Evolutionary conservation across 768 basidiomycete species (phyloP).

Genomic region (Kwoniella dendrophila): DNA sequence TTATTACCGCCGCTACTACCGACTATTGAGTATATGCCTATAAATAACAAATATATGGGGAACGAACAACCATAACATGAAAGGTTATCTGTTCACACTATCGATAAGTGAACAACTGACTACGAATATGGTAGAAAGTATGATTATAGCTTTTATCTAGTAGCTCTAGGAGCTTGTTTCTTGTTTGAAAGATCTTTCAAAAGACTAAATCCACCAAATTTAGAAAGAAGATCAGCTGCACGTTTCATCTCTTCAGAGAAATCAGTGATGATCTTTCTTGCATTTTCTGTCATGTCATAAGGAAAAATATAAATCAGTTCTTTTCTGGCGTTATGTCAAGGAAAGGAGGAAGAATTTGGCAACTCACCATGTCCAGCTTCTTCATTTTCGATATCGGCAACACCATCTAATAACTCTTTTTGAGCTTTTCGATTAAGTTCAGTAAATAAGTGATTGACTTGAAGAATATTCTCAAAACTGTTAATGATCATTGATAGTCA

Average conservation of each 20-base stretch:
- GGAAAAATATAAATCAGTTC: not conserved
- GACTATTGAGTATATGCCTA: too few relatives aligned
- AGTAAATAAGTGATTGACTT: conserved; percentile 28
- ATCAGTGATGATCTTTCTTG: conserved; percentile 27
- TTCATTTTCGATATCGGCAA: conserved; percentile 30
- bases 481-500: too few relatives aligned
- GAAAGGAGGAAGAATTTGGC: not conserved
- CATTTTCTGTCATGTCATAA: conserved; percentile 19
- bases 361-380: conserved; percentile 40
- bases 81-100: too few relatives aligned
- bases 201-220: conserved; percentile 17
- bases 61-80: too few relatives aligned
- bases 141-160: too few relatives aligned
- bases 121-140: too few relatives aligned
- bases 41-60: too few relatives aligned
- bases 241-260: conserved; percentile 31
- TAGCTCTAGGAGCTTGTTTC: too few relatives aligned
- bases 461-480: conserved; percentile 25
- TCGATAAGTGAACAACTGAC: too few relatives aligned
- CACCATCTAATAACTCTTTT: conserved; percentile 29
- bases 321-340: not conserved
- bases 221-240: conserved; percentile 21
- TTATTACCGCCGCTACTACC: too few relatives aligned
- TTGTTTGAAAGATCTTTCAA: too few relatives aligned
- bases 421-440: conserved; percentile 18